phyloP scores from a whole-genome alignment of 2,329 filamentous ascomycete genomes.

The Chaetomium olivaceum region DNA sequence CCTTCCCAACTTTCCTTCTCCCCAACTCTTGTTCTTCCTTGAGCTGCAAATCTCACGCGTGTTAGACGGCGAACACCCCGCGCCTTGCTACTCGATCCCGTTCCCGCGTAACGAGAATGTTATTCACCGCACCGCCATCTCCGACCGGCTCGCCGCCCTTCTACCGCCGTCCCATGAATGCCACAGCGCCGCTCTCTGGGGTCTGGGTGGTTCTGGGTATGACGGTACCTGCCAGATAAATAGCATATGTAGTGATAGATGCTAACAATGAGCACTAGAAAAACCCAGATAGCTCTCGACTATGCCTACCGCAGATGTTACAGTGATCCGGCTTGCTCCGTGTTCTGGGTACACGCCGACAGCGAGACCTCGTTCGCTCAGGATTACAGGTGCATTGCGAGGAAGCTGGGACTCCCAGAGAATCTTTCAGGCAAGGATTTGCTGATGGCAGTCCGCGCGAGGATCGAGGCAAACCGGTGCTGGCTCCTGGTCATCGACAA shows the following conservation, averaged over 20 bases:
- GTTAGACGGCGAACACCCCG: background rate
- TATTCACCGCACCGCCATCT: conserved; percentile 29
- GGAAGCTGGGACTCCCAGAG: conserved; percentile 29
- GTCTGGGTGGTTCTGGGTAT: conserved; percentile 37
- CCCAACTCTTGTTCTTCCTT: too few species aligned
- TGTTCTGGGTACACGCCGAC: conserved; percentile 44
- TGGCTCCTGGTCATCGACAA: conserved; percentile 27
- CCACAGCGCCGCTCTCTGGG: conserved; percentile 33
- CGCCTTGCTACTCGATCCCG: conserved; percentile 5
- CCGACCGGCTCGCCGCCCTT: conserved; percentile 28
- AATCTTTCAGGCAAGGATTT: conserved; percentile 31
- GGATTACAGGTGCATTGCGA: conserved; percentile 38
- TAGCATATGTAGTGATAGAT: background rate
- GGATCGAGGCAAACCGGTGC: conserved; percentile 18
- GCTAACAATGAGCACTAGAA: conserved; percentile 30
- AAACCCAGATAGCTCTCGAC: conserved; percentile 43
- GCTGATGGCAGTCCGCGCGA: conserved; percentile 18
- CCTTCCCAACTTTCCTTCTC: background rate
- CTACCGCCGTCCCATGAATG: conserved; percentile 25
- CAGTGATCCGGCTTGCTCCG: conserved; percentile 33
- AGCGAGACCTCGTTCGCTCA: conserved; percentile 37
- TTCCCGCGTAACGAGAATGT: conserved; percentile 33
- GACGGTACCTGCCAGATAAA: background rate
- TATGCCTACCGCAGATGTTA: conserved; percentile 37
- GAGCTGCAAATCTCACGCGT: background rate